These are phyloP conservation scores for Prunus yedoensis DNA, from an alignment of 331 rosid species.

Conservation along the genomic window DNA sequence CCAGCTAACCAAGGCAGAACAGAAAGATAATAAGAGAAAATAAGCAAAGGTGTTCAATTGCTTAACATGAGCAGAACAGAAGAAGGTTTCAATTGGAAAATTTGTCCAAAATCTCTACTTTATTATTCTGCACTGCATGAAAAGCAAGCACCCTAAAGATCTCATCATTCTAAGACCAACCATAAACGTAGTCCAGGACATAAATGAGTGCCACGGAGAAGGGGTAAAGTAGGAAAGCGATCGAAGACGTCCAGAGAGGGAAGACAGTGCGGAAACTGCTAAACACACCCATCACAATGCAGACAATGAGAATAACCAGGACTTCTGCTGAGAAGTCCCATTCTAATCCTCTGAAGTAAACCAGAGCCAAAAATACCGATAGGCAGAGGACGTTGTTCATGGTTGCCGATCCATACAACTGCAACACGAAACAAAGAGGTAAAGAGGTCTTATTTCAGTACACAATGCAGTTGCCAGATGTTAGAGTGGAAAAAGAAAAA, in stretches of 20 bases:
- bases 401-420: constrained; percentile 90
- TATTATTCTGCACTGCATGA: not conserved
- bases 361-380: too few species aligned
- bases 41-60: too few species aligned
- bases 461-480: not conserved
- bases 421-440: constrained; percentile 29
- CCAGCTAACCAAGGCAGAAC: too few species aligned
- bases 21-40: too few species aligned
- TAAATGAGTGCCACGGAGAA: constrained; percentile 79
- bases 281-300: constrained; percentile 66
- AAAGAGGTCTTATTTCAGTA: not conserved
- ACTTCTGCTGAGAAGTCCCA: constrained; percentile 97
- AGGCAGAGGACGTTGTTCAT: constrained; percentile 92
- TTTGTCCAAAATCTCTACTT: not conserved
- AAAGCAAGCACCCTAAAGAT: not conserved
- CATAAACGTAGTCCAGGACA: constrained; percentile 79
- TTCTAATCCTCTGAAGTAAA: constrained; percentile 67
- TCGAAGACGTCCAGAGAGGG: constrained; percentile 86
- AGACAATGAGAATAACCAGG: constrained; percentile 71
- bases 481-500: not conserved
- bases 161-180: constrained; percentile 63
- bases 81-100: too few species aligned
- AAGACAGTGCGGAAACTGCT: constrained; percentile 78
- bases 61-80: too few species aligned
- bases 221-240: constrained; percentile 88